Conservation (phyloP, 129 eudicot species). For the Smallanthus sonchifolius region DNA sequence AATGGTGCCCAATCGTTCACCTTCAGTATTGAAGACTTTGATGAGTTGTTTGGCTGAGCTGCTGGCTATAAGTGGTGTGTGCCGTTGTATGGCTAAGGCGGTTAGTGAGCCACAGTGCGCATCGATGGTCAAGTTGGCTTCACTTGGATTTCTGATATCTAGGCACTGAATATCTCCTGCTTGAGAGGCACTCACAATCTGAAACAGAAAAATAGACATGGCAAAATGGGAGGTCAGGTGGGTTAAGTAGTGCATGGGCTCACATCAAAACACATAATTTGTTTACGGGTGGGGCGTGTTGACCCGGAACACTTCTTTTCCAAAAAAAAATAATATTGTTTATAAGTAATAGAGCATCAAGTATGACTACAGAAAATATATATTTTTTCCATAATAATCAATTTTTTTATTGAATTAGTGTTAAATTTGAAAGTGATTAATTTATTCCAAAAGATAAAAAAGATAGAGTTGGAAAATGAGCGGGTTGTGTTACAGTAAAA, state of each 20-base stretch:
- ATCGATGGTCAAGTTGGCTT: constrained; percentile 70
- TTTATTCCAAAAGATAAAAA: no score
- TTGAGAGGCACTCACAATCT: constrained; percentile 94
- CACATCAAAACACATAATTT: no score
- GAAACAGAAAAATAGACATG: not conserved
- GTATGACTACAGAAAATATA: not conserved
- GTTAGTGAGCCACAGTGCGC: constrained; percentile 95
- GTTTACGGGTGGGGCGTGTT: no score
- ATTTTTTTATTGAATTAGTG: no score
- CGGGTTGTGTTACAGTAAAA: no score
- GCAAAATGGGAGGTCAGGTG: not conserved
- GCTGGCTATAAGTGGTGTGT: constrained; percentile 86
- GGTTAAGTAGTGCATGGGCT: no score
- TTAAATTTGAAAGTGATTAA: no score
- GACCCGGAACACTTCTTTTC: no score
- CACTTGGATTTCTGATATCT: constrained; percentile 59
- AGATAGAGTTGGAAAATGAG: no score
- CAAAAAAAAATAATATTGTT: no score
- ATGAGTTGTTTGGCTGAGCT: constrained; percentile 95
- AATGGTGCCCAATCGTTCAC: constrained; percentile 80
- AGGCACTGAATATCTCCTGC: constrained; percentile 94
- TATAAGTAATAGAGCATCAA: not conserved
- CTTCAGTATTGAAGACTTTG: constrained; percentile 77
- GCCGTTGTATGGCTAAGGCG: constrained; percentile 88
- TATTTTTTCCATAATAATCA: no score